These are phyloP conservation scores for Phytophthora cajani DNA, from an alignment of 352 stramenopile genomes.

Conservation along the genomic window DNA sequence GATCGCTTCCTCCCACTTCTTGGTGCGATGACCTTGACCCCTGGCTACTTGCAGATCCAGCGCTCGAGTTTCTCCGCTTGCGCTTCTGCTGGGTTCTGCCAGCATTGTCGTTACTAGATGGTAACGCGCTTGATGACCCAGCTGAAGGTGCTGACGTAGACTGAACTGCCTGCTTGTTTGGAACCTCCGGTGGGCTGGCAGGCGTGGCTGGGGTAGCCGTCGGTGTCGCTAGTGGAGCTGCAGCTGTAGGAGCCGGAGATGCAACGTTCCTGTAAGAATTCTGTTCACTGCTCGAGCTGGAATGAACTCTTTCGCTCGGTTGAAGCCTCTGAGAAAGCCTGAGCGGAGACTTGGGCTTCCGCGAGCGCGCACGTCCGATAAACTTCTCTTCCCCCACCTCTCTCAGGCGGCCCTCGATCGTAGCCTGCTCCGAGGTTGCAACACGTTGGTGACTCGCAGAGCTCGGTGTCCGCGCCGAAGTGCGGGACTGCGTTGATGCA, in stretches of 20 bases:
- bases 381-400: constrained; percentile 16
- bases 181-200: constrained; percentile 1
- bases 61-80: constrained; percentile 4
- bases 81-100: constrained; percentile 26
- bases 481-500: neutral
- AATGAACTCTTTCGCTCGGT: constrained; percentile 1
- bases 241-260: neutral
- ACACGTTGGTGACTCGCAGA: neutral
- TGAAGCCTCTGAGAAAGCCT: constrained; percentile 11
- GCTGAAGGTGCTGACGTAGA: neutral
- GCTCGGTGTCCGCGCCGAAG: neutral
- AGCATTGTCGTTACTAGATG: neutral
- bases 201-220: neutral
- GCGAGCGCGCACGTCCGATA: neutral
- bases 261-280: neutral
- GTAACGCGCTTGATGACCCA: neutral
- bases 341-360: constrained; percentile 20
- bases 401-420: constrained; percentile 8
- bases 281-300: neutral
- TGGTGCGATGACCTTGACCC: neutral
- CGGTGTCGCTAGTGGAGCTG: neutral
- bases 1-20: constrained; percentile 6
- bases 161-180: neutral
- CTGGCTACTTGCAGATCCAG: neutral
- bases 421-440: neutral